Conservation (phyloP, 2,329 filamentous ascomycete species). For the Exserohilum turcica region DNA sequence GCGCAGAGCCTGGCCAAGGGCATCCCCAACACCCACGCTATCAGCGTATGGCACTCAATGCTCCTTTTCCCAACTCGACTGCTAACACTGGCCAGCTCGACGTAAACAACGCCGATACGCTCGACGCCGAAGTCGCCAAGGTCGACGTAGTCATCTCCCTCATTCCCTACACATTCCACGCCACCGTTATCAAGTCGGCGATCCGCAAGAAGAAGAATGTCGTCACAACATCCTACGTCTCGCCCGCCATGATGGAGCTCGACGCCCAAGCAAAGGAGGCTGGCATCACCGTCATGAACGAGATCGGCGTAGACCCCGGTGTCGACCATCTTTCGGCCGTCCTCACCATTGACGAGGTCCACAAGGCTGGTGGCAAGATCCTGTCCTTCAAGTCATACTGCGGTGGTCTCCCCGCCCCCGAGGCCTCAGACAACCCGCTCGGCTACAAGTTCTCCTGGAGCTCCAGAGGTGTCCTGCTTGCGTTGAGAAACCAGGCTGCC, state of each 20-base stretch:
- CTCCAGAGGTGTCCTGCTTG: constrained; percentile 82
- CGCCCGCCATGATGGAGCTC: constrained; percentile 88
- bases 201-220: constrained; percentile 95
- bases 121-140: constrained; percentile 81
- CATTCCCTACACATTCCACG: constrained; percentile 74
- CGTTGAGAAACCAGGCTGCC: constrained; percentile 82
- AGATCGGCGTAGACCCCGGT: constrained; percentile 67
- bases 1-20: constrained; percentile 75
- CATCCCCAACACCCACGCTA: constrained; percentile 73
- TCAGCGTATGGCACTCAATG: constrained; percentile 50
- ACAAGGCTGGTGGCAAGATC: constrained; percentile 85
- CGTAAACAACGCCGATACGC: constrained; percentile 73
- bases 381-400: constrained; percentile 82
- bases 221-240: constrained; percentile 93
- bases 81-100: constrained; percentile 66
- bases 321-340: constrained; percentile 81
- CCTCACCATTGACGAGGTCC: constrained; percentile 87
- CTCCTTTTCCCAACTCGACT: background rate
- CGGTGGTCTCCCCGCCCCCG: constrained; percentile 57
- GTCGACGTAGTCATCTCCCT: constrained; percentile 73
- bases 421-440: constrained; percentile 83
- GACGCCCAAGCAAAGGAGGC: constrained; percentile 83
- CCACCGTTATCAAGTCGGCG: constrained; percentile 86
- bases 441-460: constrained; percentile 88
- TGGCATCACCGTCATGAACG: constrained; percentile 96